A percentile compares a stretch with the other conserved stretches of the same genome.
Conservation (phyloP, 768 basidiomycete species). For the Cystobasidium ongulense region DNA sequence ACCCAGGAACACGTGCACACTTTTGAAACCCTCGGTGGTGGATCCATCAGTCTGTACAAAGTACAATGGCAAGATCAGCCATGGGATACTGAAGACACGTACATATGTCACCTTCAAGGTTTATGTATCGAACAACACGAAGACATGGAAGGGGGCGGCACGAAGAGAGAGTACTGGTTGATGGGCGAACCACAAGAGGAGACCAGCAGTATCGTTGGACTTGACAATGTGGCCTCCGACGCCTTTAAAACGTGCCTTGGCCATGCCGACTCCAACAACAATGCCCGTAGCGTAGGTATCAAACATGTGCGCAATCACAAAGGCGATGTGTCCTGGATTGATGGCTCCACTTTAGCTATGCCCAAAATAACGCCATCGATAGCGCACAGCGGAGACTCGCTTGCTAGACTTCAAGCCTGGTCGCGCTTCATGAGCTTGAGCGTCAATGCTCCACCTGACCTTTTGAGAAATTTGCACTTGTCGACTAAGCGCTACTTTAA, state of each 20-base stretch:
- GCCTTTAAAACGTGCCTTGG: background rate
- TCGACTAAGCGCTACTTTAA: background rate
- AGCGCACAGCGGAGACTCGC: background rate
- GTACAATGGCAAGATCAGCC: background rate
- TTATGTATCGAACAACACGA: background rate
- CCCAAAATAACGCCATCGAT: background rate
- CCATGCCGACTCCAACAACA: background rate
- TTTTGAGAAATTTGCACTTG: background rate
- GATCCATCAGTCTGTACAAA: background rate
- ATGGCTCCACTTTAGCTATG: background rate
- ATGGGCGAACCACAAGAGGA: background rate
- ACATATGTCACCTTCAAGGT: background rate
- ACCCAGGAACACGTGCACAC: background rate
- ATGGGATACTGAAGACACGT: background rate
- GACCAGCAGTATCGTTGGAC: background rate
- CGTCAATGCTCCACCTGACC: background rate
- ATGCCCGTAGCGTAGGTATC: background rate
- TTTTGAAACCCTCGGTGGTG: background rate
- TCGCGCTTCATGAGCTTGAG: background rate
- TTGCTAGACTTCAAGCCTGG: background rate
- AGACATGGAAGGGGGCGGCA: background rate
- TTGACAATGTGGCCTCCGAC: background rate
- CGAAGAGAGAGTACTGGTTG: background rate
- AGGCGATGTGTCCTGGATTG: background rate
- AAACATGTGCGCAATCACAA: background rate